Conservation (phyloP, 2,329 filamentous ascomycete species). For the Tolypocladium ophioglossoides region DNA sequence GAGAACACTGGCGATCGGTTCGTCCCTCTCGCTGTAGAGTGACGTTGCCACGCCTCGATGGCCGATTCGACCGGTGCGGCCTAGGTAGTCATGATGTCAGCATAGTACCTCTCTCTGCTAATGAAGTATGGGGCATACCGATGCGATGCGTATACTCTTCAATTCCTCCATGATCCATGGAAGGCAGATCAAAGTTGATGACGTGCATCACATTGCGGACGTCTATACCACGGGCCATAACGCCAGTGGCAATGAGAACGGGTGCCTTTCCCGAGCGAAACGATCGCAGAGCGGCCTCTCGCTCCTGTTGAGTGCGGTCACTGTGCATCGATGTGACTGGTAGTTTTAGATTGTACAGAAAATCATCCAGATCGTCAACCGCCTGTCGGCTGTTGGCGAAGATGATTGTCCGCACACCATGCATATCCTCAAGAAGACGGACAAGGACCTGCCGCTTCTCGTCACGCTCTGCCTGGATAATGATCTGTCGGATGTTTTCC, state of each 20-base stretch:
- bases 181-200: constrained; percentile 86
- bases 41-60: constrained; percentile 78
- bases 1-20: constrained; percentile 60
- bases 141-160: constrained; percentile 93
- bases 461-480: constrained; percentile 55
- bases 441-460: constrained; percentile 62
- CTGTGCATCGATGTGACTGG: constrained; percentile 84
- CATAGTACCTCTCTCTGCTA: neutral
- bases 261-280: constrained; percentile 69
- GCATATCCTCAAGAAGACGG: constrained; percentile 59
- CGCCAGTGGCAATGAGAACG: constrained; percentile 76
- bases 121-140: constrained; percentile 40
- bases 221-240: constrained; percentile 82
- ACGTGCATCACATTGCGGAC: constrained; percentile 81
- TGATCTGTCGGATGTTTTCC: constrained; percentile 67
- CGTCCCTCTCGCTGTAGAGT: constrained; percentile 73
- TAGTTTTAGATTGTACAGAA: constrained; percentile 65
- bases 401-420: constrained; percentile 70
- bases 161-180: constrained; percentile 67
- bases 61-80: constrained; percentile 89
- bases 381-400: constrained; percentile 77
- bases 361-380: constrained; percentile 82
- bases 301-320: constrained; percentile 79
- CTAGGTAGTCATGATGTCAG: constrained; percentile 26
- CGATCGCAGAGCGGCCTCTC: constrained; percentile 80